Conservation (phyloP, 345 rosid genomes). For the Acer negundo region DNA sequence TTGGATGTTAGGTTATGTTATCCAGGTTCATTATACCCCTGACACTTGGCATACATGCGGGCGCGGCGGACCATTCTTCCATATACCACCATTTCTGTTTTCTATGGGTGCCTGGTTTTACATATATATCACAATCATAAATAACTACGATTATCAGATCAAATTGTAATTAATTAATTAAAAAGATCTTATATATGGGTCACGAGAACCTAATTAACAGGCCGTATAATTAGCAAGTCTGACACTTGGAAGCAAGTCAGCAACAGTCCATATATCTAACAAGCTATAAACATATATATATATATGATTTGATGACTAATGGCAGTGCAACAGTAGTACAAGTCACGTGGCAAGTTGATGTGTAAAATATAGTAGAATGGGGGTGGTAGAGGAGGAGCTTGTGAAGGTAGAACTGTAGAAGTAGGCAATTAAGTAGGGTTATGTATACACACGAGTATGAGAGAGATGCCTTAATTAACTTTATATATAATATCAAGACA, state of each 20-base stretch:
- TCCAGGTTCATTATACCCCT: not conserved
- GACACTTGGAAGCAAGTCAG: not conserved
- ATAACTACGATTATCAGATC: too few relatives aligned
- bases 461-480: not conserved
- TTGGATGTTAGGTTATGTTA: not conserved
- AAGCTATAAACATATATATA: not conserved
- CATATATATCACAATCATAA: too few relatives aligned
- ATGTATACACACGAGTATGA: not conserved
- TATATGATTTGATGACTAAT: not conserved
- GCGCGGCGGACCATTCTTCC: not conserved
- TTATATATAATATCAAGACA: slow-evolving; percentile 7
- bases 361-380: not conserved
- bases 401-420: not conserved
- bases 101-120: too few relatives aligned
- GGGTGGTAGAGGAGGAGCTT: slow-evolving; percentile 13
- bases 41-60: slow-evolving; percentile 23
- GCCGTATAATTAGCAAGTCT: too few relatives aligned
- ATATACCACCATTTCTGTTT: not conserved
- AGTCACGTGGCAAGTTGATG: slow-evolving; percentile 28
- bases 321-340: not conserved
- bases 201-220: too few relatives aligned
- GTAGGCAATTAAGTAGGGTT: not conserved
- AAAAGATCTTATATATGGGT: too few relatives aligned
- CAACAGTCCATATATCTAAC: not conserved
- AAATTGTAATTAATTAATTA: too few relatives aligned